Evolutionary conservation across 495 filamentous ascomycete species (phyloP), one percentile per base, ranked within the genome.

Genomic region (Entonaema liquescens): DNA sequence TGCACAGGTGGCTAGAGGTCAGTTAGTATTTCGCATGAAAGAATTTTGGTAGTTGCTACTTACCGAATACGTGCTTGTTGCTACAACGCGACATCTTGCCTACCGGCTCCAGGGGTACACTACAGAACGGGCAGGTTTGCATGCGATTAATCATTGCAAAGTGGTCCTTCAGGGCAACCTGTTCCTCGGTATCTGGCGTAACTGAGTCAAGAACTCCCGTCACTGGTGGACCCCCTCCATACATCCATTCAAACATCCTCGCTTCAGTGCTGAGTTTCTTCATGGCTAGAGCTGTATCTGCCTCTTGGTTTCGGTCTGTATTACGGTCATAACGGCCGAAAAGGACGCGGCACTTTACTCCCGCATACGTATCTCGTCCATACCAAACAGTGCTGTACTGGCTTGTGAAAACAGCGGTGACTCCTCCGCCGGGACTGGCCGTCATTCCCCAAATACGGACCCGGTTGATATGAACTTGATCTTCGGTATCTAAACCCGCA

Each of bases 401-500:
- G 42, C 74, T 78, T 12, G 73, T 73, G 19, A 85, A 77, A 9
- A 81, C 79, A 11, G 80, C 82, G 0, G 75, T 76, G 21, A 75
- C 74, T n/a, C 82, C 82, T 50, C 80, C 82, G 28, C 80, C 83
- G 0, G 83, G 79, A 13, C 80, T 81, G 7, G 75, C 55, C 15
- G 82, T 70, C 9, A 84, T 75, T 8, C 83, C 83, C 78, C 82
- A 79, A 5, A 85, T 70, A 33, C 82, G 81, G 36, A 79, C 78
- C 7, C 83, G 81, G 57, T 80, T 78, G 0, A 80, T 78, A 71
- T 84, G 79, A 3, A 79, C 73, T 29, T 82, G 76, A 29, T 74
- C 68, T n/a, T 73, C 57, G 9, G 68, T 67, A 31, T 74, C 75
- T 12, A 73, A 38, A 23, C 60, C 67, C 4, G 54, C 57, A 19